Evolutionary conservation across 2,329 filamentous ascomycete genomes (phyloP).

Genomic region (Trichoderma aggressivum): DNA sequence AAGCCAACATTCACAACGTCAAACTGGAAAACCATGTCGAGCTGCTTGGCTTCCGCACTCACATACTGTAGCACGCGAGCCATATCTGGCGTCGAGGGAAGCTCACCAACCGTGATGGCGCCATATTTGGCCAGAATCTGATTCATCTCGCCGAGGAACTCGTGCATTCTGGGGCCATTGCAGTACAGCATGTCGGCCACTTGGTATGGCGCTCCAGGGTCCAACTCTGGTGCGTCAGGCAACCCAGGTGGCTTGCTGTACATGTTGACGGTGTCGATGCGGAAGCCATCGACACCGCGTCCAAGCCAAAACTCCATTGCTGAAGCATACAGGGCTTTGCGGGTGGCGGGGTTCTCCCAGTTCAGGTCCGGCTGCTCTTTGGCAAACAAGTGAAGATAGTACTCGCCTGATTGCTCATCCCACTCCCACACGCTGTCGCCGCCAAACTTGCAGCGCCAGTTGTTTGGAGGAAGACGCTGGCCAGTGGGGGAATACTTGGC

Average conservation of each 20-base stretch:
- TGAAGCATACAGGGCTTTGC: conserved; percentile 66
- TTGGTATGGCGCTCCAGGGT: conserved; percentile 46
- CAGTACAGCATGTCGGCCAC: conserved; percentile 56
- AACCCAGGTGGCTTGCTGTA: conserved; percentile 62
- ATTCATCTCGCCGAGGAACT: conserved; percentile 66
- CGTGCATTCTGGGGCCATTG: conserved; percentile 67
- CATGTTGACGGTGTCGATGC: conserved; percentile 73
- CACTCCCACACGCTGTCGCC: conserved; percentile 64
- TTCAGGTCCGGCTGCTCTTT: conserved; percentile 80
- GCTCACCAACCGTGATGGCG: conserved; percentile 69
- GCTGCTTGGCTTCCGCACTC: conserved; percentile 53
- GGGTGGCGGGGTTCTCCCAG: conserved; percentile 69
- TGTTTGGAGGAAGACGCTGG: conserved; percentile 67
- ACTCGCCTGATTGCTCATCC: conserved; percentile 69
- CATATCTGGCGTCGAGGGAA: conserved; percentile 59
- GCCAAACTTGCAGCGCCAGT: conserved; percentile 65
- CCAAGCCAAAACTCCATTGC: conserved; percentile 78
- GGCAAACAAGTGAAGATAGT: conserved; percentile 74
- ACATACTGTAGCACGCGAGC: conserved; percentile 58
- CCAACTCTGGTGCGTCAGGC: conserved; percentile 55
- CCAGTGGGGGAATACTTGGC: conserved; percentile 54
- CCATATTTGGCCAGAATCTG: conserved; percentile 57
- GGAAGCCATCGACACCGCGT: conserved; percentile 68
- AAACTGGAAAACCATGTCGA: conserved; percentile 70
- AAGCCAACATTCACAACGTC: conserved; percentile 61